A percentile compares a stretch with the other conserved stretches of the same genome.
Conservation (phyloP, 78 protist genomes). For the Emiliania huxleyi region DNA sequence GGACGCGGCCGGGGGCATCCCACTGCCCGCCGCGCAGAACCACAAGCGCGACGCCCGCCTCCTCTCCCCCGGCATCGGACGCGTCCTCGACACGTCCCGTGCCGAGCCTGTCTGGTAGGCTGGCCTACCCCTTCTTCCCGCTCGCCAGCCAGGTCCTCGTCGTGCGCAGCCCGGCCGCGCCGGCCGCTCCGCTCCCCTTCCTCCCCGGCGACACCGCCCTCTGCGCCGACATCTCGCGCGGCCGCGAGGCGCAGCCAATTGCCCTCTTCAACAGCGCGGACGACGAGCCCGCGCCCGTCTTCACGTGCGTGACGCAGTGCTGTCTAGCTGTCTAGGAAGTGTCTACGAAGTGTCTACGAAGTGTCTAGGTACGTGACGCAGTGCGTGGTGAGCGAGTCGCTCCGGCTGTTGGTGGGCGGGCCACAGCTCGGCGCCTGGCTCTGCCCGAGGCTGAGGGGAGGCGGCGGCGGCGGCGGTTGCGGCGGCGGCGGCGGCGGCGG, state of each 20-base stretch:
- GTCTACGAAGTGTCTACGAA: too few relatives aligned
- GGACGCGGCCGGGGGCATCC: too few relatives aligned
- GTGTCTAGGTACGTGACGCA: background rate
- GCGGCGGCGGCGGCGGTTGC: background rate
- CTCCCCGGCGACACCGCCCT: background rate
- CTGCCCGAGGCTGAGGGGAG: background rate
- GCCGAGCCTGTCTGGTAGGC: too few relatives aligned
- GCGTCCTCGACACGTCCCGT: too few relatives aligned
- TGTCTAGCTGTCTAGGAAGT: too few relatives aligned
- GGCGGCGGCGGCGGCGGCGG: background rate
- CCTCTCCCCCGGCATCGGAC: too few relatives aligned
- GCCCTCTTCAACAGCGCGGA: background rate
- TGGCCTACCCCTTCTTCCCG: background rate
- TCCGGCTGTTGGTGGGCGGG: background rate
- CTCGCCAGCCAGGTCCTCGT: background rate
- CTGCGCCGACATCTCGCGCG: background rate
- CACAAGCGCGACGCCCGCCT: too few relatives aligned
- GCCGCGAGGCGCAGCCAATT: background rate
- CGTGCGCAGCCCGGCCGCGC: background rate
- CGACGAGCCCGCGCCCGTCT: conserved; percentile 6
- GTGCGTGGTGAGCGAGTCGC: background rate
- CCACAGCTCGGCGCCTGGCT: background rate
- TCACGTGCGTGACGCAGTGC: background rate
- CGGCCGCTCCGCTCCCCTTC: background rate
- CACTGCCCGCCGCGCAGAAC: background rate